These are phyloP conservation scores for Calycina herbarum DNA, from an alignment of 2,329 filamentous ascomycete species.

Conservation along the genomic window DNA sequence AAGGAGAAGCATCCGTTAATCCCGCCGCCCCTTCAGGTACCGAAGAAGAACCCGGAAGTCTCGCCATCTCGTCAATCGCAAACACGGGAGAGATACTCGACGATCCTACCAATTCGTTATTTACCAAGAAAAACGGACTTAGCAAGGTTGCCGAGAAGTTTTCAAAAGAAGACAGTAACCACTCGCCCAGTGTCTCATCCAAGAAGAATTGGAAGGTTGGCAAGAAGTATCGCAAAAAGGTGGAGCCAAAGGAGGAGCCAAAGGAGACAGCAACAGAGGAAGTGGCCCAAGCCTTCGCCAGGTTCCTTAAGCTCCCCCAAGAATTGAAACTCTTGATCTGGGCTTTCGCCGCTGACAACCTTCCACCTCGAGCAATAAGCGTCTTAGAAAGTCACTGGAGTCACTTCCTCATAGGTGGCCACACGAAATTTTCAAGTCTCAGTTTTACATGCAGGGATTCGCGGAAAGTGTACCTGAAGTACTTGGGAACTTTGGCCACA, in stretches of 20 bases:
- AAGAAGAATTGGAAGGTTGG: too few relatives aligned
- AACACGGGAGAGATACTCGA: too few relatives aligned
- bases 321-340: not conserved
- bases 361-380: not conserved
- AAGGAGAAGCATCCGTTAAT: too few relatives aligned
- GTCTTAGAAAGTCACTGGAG: not conserved
- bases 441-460: not conserved
- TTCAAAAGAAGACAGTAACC: too few relatives aligned
- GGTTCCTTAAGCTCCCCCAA: not conserved
- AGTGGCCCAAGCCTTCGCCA: not conserved
- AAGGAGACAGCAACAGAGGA: not conserved
- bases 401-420: not conserved
- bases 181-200: too few relatives aligned
- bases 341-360: not conserved
- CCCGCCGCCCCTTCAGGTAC: too few relatives aligned
- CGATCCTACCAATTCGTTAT: too few relatives aligned
- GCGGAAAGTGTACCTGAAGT: not conserved
- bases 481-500: not conserved
- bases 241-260: not conserved
- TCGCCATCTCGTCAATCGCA: too few relatives aligned
- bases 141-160: too few relatives aligned
- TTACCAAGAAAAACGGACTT: too few relatives aligned
- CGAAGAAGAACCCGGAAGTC: too few relatives aligned
- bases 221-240: not conserved
- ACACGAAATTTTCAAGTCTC: not conserved